A percentile compares a stretch with the other conserved stretches of the same genome.
Evolutionary conservation across 257 asterid species (phyloP).

Genomic region (Phtheirospermum japonicum): DNA sequence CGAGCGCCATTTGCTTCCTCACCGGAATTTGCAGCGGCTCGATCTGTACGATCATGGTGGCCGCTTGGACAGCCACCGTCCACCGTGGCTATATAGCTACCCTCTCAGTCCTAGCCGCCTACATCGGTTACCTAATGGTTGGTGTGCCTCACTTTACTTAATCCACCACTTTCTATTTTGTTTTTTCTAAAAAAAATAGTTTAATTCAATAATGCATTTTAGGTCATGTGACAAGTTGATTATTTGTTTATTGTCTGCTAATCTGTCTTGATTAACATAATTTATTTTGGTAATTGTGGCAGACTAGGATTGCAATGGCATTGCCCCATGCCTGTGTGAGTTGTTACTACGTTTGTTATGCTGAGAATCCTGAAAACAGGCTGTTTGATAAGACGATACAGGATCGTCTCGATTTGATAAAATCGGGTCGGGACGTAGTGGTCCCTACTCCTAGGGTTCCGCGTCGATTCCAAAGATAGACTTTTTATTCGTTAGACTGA

Average conservation of each 20-base stretch:
- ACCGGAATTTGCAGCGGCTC: conserved; percentile 93
- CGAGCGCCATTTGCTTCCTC: conserved; percentile 87
- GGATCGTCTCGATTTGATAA: conserved; percentile 46
- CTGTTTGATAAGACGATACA: conserved; percentile 64
- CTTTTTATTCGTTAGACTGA: background rate
- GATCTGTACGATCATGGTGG: conserved; percentile 74
- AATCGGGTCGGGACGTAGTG: conserved; percentile 52
- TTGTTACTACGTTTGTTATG: conserved; percentile 92
- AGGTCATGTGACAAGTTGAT: conserved; percentile 31
- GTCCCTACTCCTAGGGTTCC: conserved; percentile 83
- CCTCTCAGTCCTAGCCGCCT: conserved; percentile 67
- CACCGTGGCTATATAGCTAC: conserved; percentile 70
- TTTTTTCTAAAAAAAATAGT: background rate
- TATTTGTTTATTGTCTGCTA: conserved; percentile 12
- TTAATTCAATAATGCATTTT: conserved; percentile 8
- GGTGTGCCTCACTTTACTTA: conserved; percentile 24
- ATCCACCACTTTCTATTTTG: conserved; percentile 7
- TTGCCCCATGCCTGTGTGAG: conserved; percentile 94
- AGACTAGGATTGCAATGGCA: conserved; percentile 99
- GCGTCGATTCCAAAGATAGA: conserved; percentile 51
- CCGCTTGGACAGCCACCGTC: conserved; percentile 77
- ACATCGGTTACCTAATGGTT: conserved; percentile 94
- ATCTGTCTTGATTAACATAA: conserved; percentile 15
- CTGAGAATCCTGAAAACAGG: conserved; percentile 80
- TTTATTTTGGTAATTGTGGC: conserved; percentile 24